Conservation (phyloP, 2,329 filamentous ascomycete species). For the Metarhizium guizhouense region DNA sequence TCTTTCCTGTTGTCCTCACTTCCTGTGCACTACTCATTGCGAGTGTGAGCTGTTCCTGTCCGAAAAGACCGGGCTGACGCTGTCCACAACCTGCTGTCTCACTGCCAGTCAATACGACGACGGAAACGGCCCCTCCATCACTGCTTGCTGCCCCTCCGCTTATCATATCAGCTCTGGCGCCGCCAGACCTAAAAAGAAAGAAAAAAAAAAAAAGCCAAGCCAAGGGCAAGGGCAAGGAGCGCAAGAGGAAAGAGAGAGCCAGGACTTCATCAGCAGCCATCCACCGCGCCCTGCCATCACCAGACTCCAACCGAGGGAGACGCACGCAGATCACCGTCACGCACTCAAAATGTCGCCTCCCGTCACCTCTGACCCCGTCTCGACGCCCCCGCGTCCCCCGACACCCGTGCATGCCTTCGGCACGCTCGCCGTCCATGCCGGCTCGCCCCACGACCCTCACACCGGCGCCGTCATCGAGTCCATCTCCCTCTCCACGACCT, state of each 20-base stretch:
- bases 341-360: constrained; percentile 18
- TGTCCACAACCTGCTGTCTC: background rate
- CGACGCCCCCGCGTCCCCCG: constrained; percentile 62
- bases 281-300: background rate
- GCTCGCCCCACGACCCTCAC: constrained; percentile 77
- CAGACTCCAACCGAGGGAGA: background rate
- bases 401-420: constrained; percentile 76
- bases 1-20: background rate
- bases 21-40: background rate
- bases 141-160: background rate
- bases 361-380: constrained; percentile 42
- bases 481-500: constrained; percentile 94
- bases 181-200: background rate
- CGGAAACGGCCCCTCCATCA: background rate
- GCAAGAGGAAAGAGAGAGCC: background rate
- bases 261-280: no score
- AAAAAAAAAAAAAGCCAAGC: background rate
- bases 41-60: background rate
- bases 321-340: background rate
- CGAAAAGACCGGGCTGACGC: background rate
- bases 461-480: constrained; percentile 95
- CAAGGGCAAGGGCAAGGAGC: no score
- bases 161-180: background rate
- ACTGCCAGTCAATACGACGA: background rate
- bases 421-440: constrained; percentile 90